A percentile compares a stretch with the other conserved stretches of the same genome.
Conservation (phyloP, 192 early-diverging fungal genomes). For the Entrophospora sp. region DNA sequence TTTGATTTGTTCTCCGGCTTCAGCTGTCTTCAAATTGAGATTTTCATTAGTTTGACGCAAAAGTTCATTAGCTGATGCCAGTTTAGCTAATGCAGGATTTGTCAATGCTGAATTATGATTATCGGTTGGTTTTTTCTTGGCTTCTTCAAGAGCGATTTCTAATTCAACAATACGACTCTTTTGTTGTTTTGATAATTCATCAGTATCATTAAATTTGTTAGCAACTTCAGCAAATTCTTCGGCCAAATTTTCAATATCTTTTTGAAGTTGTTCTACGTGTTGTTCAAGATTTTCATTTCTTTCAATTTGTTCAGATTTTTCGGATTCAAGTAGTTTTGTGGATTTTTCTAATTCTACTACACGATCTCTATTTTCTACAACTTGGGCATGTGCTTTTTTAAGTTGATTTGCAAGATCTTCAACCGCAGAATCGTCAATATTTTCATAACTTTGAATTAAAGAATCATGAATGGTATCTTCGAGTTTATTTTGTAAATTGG, state of each 20-base stretch:
- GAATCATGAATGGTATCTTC: background rate
- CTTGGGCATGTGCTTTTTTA: background rate
- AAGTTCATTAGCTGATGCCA: background rate
- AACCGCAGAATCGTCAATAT: background rate
- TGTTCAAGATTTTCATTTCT: background rate
- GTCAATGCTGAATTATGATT: background rate
- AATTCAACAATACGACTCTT: conserved; percentile 28
- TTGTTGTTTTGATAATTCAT: conserved; percentile 25
- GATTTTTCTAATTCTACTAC: conserved; percentile 13
- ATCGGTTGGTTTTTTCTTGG: background rate
- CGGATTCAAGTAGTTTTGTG: background rate
- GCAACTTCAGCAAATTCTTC: conserved; percentile 28
- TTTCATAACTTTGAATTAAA: conserved; percentile 1
- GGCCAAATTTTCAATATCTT: conserved; percentile 28
- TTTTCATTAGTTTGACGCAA: conserved; percentile 1
- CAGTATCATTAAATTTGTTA: conserved; percentile 26
- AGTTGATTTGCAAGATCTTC: background rate
- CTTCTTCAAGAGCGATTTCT: conserved; percentile 22
- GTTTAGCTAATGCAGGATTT: background rate
- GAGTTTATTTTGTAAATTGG: conserved; percentile 1
- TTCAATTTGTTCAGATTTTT: conserved; percentile 1
- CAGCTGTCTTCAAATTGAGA: background rate
- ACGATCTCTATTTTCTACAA: background rate
- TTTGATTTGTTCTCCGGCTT: background rate
- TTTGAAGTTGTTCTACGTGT: conserved; percentile 24